A percentile compares a stretch with the other conserved stretches of the same genome.
phyloP scores from a whole-genome alignment of 75 land plant genomes.

The Ceratopteris richardii region DNA sequence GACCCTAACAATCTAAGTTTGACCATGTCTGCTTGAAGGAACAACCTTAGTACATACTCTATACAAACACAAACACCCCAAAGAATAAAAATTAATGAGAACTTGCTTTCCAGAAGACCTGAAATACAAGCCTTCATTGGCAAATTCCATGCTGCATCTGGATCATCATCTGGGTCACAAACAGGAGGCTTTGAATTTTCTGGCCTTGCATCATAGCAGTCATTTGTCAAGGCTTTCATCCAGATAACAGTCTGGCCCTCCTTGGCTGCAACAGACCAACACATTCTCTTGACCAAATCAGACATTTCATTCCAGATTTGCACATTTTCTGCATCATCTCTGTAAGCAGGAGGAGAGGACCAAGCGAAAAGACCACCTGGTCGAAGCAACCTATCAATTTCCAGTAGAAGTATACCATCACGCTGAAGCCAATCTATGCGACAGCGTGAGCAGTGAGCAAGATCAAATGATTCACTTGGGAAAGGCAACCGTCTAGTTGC shows the following conservation, averaged over 20 bases:
- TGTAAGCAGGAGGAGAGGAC: conserved; percentile 85
- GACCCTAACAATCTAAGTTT: no score
- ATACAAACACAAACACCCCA: not conserved
- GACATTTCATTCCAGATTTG: conserved; percentile 68
- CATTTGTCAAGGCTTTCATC: conserved; percentile 68
- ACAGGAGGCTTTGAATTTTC: conserved; percentile 59
- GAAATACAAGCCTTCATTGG: conserved; percentile 75
- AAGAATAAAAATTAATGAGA: not conserved
- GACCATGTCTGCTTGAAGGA: no score
- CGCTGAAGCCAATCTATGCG: conserved; percentile 88
- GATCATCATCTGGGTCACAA: conserved; percentile 54
- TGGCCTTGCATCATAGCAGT: conserved; percentile 56
- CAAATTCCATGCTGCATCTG: conserved; percentile 61
- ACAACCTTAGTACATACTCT: not conserved
- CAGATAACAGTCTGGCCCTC: conserved; percentile 77
- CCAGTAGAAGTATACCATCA: conserved; percentile 81
- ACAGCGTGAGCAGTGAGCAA: conserved; percentile 88
- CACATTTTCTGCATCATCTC: conserved; percentile 65
- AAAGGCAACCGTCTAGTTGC: conserved; percentile 78
- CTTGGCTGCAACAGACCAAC: conserved; percentile 77
- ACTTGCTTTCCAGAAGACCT: conserved; percentile 43
- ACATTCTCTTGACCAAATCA: conserved; percentile 64
- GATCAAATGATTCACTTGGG: conserved; percentile 81
- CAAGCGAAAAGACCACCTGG: conserved; percentile 91
- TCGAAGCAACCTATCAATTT: conserved; percentile 72